These are phyloP conservation scores for Halenospora varia DNA, from an alignment of 495 filamentous ascomycete genomes.

Conservation along the genomic window DNA sequence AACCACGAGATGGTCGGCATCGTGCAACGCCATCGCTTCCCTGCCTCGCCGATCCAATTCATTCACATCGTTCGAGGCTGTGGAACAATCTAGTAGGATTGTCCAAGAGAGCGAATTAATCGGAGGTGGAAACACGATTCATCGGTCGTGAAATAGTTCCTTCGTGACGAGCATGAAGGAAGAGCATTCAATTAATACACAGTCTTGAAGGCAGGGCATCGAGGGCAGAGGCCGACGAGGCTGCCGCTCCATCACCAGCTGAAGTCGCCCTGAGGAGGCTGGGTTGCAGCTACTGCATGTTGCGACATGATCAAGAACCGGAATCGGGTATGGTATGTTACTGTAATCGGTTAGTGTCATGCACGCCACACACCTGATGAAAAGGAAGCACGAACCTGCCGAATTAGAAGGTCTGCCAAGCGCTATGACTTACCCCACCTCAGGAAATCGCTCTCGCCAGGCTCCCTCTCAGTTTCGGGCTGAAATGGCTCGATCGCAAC, in stretches of 20 bases:
- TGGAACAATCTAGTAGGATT: not conserved
- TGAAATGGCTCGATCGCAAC: too few species aligned
- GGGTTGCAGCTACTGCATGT: not conserved
- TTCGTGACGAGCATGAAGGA: too few species aligned
- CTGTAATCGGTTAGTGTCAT: not conserved
- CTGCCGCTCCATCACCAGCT: not conserved
- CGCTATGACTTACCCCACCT: not conserved
- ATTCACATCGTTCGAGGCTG: not conserved
- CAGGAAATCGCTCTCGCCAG: not conserved
- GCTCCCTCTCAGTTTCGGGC: not conserved
- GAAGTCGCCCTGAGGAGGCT: not conserved
- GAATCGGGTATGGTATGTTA: not conserved
- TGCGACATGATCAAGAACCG: not conserved
- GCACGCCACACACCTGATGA: not conserved
- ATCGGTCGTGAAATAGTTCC: too few species aligned
- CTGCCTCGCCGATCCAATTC: not conserved
- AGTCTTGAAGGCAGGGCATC: not conserved
- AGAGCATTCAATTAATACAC: too few species aligned
- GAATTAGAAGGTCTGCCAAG: not conserved
- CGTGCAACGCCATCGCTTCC: not conserved
- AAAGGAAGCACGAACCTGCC: not conserved
- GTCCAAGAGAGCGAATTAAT: not conserved
- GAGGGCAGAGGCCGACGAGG: not conserved
- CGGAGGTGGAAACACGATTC: too few species aligned
- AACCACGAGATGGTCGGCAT: not conserved